These are phyloP conservation scores for Monosporascus sp. DNA, from an alignment of 2,329 filamentous ascomycete species.

Conservation along the genomic window DNA sequence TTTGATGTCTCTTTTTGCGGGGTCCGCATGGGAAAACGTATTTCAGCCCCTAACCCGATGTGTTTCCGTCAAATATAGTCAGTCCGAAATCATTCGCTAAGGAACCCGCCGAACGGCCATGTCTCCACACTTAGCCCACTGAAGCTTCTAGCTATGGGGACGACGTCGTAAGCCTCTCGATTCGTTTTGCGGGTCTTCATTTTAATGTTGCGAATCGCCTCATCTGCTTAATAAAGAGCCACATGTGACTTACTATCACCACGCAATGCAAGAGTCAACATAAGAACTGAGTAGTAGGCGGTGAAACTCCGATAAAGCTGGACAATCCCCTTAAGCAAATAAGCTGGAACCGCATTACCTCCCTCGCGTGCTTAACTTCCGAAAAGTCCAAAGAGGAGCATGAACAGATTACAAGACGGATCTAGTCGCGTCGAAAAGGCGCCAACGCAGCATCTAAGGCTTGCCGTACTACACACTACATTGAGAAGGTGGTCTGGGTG, in stretches of 20 bases:
- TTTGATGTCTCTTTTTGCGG: neutral
- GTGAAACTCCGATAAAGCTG: neutral
- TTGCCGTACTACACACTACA: neutral
- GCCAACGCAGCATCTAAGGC: neutral
- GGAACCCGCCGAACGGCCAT: neutral
- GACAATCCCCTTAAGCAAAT: neutral
- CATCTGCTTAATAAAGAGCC: too few species aligned
- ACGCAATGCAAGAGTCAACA: too few species aligned
- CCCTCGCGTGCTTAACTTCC: neutral
- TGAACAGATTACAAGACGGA: neutral
- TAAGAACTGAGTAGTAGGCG: too few species aligned
- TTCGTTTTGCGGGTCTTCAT: too few species aligned
- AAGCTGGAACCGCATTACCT: neutral
- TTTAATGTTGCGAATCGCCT: too few species aligned
- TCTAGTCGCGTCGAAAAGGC: neutral
- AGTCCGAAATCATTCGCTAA: neutral
- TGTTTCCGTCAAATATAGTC: neutral
- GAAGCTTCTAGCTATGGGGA: too few species aligned
- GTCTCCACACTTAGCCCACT: neutral
- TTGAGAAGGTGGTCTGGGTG: neutral
- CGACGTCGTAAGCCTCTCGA: too few species aligned
- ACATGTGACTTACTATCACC: too few species aligned
- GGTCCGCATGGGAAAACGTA: neutral
- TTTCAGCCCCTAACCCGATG: neutral
- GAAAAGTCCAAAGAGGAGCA: neutral